Evolutionary conservation across 805 yeast species (phyloP).

Genomic region (Yarrowia sp.): DNA sequence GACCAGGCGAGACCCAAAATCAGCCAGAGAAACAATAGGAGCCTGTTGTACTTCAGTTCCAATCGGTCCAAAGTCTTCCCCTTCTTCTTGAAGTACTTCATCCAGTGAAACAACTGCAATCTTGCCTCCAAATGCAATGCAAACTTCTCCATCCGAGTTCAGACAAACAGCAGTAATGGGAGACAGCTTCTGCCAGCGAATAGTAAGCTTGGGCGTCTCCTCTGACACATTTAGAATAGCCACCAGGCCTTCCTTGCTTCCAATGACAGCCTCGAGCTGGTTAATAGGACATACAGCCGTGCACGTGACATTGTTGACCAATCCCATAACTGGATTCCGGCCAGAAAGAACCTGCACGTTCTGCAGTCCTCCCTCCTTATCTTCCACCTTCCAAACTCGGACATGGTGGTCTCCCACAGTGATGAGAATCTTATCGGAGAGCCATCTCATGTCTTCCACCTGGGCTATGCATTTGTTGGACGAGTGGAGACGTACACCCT

Average conservation of each 20-base stretch:
- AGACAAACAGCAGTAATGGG: not conserved
- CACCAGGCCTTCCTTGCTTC: conserved; percentile 47
- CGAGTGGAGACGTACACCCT: conserved; percentile 53
- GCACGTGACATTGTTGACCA: conserved; percentile 59
- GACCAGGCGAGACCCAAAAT: not conserved
- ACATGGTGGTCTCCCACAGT: conserved; percentile 69
- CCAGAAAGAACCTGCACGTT: conserved; percentile 57
- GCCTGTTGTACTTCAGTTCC: conserved; percentile 19
- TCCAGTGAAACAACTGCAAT: conserved; percentile 17
- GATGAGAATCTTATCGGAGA: conserved; percentile 55
- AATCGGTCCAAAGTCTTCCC: conserved; percentile 14
- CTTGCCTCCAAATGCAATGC: conserved; percentile 25
- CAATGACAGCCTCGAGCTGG: conserved; percentile 45
- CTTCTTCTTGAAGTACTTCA: conserved; percentile 21
- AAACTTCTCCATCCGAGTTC: conserved; percentile 2
- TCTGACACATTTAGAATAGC: conserved; percentile 41
- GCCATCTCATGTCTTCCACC: conserved; percentile 65
- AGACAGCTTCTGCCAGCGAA: conserved; percentile 24
- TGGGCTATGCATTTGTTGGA: conserved; percentile 69
- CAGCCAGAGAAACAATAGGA: conserved; percentile 4
- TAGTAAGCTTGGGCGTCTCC: conserved; percentile 18
- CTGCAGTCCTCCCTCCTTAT: conserved; percentile 38
- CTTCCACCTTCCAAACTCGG: conserved; percentile 63
- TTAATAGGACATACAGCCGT: conserved; percentile 52
- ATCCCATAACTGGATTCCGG: conserved; percentile 63